These are phyloP conservation scores for Boletus sp. DNA, from an alignment of 768 basidiomycete genomes.

Conservation along the genomic window DNA sequence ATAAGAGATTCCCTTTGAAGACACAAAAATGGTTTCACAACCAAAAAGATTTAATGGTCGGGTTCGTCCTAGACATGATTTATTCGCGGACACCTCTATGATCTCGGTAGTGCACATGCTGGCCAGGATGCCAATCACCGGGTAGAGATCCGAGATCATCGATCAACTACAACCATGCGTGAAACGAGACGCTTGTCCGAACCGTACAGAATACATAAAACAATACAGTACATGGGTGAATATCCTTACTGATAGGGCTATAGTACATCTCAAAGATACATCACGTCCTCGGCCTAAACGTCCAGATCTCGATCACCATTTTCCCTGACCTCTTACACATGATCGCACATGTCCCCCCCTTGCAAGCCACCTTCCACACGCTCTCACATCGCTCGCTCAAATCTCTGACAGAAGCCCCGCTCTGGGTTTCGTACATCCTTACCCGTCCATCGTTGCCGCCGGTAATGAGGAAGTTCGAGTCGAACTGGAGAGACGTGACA, in stretches of 20 bases:
- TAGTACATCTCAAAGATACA: conserved; percentile 11
- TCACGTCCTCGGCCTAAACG: conserved; percentile 49
- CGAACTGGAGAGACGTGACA: conserved; percentile 85
- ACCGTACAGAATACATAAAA: conserved; percentile 5
- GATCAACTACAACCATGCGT: background rate
- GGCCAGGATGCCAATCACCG: background rate
- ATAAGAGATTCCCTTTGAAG: background rate
- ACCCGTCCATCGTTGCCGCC: conserved; percentile 86
- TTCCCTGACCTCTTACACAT: conserved; percentile 77
- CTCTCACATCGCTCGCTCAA: conserved; percentile 73
- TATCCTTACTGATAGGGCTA: background rate
- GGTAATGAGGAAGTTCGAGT: conserved; percentile 75
- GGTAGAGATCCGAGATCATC: background rate
- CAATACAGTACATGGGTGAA: conserved; percentile 7
- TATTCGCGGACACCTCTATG: no score
- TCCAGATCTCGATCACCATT: conserved; percentile 88
- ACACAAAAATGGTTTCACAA: background rate
- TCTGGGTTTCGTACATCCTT: conserved; percentile 62
- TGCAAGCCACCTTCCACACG: conserved; percentile 84
- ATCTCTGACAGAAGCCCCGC: conserved; percentile 69
- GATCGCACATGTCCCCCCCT: conserved; percentile 69
- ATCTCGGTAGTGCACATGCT: no score
- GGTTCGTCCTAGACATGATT: background rate
- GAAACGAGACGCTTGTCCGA: background rate
- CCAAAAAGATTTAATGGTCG: background rate